phyloP scores from a whole-genome alignment of 164 flowering plant species.

The Brasenia schreberi region DNA sequence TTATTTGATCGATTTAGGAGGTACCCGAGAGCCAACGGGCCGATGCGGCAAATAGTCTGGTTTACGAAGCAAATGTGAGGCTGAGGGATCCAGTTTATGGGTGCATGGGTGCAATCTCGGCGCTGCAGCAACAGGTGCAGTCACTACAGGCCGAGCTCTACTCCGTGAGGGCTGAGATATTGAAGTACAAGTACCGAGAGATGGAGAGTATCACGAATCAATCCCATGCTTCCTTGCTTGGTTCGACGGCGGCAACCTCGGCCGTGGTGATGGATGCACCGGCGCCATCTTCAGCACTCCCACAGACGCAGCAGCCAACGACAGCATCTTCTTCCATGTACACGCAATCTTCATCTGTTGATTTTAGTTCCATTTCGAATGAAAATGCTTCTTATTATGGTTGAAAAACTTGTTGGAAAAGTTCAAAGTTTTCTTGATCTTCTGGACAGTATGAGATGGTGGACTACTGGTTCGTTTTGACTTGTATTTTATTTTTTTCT shows the following conservation, averaged over 20 bases:
- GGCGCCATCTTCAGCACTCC: constrained; percentile 23
- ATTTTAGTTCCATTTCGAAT: constrained; percentile 41
- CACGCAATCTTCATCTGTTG: constrained; percentile 27
- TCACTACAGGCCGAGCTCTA: constrained; percentile 67
- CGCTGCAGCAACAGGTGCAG: constrained; percentile 77
- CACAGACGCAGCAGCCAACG: constrained; percentile 15
- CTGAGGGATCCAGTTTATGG: constrained; percentile 89
- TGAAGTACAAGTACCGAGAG: constrained; percentile 57
- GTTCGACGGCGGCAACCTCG: constrained; percentile 15
- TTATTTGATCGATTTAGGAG: constrained; percentile 28
- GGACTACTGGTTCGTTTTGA: neutral
- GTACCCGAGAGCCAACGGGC: constrained; percentile 78
- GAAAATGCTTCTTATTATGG: constrained; percentile 52
- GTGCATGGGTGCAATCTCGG: constrained; percentile 92
- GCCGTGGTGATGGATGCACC: constrained; percentile 27
- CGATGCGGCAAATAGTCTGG: constrained; percentile 82
- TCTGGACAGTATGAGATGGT: constrained; percentile 1
- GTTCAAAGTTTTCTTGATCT: neutral
- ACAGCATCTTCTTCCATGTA: constrained; percentile 22
- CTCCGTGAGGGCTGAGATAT: constrained; percentile 59
- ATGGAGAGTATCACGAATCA: constrained; percentile 21
- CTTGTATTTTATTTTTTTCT: neutral
- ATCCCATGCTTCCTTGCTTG: constrained; percentile 24
- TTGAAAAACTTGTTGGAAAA: constrained; percentile 10
- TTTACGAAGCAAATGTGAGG: constrained; percentile 86